Base-by-base conservation (phyloP, 441 rosid genomes). In the Euphorbia corollata region DNA sequence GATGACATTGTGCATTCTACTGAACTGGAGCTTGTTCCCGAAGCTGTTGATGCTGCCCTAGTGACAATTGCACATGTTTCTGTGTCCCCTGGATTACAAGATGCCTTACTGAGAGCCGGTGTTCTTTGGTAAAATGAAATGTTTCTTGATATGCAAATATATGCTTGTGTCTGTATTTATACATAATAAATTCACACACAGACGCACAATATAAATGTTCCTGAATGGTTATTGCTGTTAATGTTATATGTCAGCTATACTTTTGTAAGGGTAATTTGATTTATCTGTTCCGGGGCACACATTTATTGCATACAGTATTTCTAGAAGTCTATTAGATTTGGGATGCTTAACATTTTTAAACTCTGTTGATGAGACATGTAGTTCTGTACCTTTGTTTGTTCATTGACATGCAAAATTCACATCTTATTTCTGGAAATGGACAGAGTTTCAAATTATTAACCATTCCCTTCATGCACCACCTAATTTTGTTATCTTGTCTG, bases 1-100 rank as follows among this genome's bases (percentile, higher is more conserved):
- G 91, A 90, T 59, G 97, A 96, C 78, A 80, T 92, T 71, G 99
- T 96, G 76, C 99, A 96, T 84, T 85, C 91, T 84, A 86, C 91
- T 74, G 99, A 96, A 78, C 87, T 92, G 80, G 98, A 90, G 80
- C 94, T 89, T 75, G 89, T 87, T 70, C 86, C 99, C 77, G 94
- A 89, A 59, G 96, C 98, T 68, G 96, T 92, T 68, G 89, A 96
- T 84, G 86, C 97, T 79, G 91, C 99, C 60, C 92, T 96, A 36
- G 90, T 85, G 88, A 81, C 96, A 58, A 84, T 92, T 64, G 90
- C 97, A 65, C 80, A 80, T 64, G 84, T 96, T 75, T 90, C 98
- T 59, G 91, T 92, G 67, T 90, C 92, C 68, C 73, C 91, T 50
- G 84, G 86, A 63, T 86, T 96, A 83, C 99, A 96, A 79, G 80